Conservation (phyloP, 2,329 filamentous ascomycete genomes). For the Talaromyces funiculosus region DNA sequence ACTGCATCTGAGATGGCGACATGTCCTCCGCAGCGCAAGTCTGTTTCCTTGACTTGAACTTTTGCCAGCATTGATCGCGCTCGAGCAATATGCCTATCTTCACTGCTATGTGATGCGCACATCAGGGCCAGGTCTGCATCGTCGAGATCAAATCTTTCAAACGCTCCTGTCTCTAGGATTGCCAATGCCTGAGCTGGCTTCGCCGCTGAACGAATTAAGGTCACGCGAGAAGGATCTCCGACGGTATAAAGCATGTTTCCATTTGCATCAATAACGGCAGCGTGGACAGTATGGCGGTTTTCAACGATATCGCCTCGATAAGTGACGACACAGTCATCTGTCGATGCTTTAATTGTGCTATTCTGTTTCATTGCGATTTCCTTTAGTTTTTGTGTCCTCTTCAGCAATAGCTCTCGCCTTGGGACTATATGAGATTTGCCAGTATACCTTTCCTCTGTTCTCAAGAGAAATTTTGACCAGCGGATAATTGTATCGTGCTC, state of each 20-base stretch:
- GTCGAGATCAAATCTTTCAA: conserved; percentile 34
- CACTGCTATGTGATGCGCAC: conserved; percentile 46
- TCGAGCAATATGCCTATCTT: conserved; percentile 37
- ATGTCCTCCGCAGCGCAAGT: conserved; percentile 44
- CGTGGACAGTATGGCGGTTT: conserved; percentile 43
- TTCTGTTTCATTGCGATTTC: background rate
- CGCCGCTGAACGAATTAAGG: conserved; percentile 42
- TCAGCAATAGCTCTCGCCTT: background rate
- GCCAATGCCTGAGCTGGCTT: conserved; percentile 45
- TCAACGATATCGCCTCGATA: conserved; percentile 37
- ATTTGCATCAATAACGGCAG: conserved; percentile 35
- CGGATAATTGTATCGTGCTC: background rate
- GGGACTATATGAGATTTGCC: background rate
- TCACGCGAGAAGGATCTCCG: conserved; percentile 40
- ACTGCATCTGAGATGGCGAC: conserved; percentile 30
- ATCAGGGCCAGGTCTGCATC: conserved; percentile 43
- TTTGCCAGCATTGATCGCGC: conserved; percentile 37
- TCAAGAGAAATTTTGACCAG: too few species aligned
- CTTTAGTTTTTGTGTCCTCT: background rate
- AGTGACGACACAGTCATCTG: conserved; percentile 31
- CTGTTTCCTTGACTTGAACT: conserved; percentile 24
- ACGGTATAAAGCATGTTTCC: conserved; percentile 37
- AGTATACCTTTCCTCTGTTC: background rate
- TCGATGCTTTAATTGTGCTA: background rate
- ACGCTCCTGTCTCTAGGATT: conserved; percentile 38